phyloP scores from a whole-genome alignment of 441 rosid species.

The Populus hybrid region DNA sequence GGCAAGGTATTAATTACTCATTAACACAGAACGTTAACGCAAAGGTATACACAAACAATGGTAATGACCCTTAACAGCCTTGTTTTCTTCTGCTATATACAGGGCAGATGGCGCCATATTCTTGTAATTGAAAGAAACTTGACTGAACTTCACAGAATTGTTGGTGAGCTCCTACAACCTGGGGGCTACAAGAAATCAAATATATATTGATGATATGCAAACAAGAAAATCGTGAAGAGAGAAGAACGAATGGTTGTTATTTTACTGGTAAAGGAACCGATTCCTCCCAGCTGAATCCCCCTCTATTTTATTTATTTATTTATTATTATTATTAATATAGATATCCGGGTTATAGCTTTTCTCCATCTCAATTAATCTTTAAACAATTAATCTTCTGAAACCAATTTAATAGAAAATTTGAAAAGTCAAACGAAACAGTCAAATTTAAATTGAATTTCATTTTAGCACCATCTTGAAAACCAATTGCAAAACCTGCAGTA shows the following conservation, averaged over 20 bases:
- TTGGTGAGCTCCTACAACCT: constrained; percentile 19
- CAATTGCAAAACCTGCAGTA: neutral
- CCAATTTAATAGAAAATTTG: too few species aligned
- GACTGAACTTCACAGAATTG: constrained; percentile 20
- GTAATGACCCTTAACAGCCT: neutral
- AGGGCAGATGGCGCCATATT: constrained; percentile 14
- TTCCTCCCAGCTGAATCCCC: too few species aligned
- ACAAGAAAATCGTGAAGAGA: neutral
- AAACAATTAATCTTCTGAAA: too few species aligned
- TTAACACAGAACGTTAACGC: neutral
- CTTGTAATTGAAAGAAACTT: constrained; percentile 16
- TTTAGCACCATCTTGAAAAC: too few species aligned
- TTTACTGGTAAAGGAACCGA: neutral
- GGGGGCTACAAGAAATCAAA: constrained; percentile 16
- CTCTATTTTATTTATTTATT: too few species aligned
- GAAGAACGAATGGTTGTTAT: neutral
- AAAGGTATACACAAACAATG: neutral
- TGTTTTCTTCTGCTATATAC: neutral
- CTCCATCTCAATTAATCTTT: too few species aligned
- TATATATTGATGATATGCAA: too few species aligned
- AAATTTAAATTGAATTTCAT: too few species aligned
- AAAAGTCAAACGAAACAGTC: too few species aligned
- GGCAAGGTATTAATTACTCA: constrained; percentile 5
- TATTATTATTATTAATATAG: too few species aligned
- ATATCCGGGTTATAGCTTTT: too few species aligned